A percentile compares a stretch with the other conserved stretches of the same genome.
Evolutionary conservation across 2,329 filamentous ascomycete genomes (phyloP).

Genomic region (Huntiella savannae): DNA sequence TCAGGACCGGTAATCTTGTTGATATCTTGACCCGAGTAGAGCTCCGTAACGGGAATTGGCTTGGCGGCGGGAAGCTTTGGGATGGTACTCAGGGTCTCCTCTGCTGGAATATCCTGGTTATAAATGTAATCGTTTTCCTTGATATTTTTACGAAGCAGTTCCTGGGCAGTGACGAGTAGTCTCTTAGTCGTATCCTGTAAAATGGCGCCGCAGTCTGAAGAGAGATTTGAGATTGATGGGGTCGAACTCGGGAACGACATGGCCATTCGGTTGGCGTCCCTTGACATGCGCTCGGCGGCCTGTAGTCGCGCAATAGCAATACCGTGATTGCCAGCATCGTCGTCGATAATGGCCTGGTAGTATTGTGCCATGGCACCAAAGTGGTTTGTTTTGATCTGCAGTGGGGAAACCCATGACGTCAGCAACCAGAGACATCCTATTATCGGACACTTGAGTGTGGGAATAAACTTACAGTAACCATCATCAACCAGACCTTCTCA

Average conservation of each 20-base stretch:
- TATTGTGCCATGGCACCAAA: slow-evolving; percentile 79
- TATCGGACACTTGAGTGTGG: not conserved
- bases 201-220: slow-evolving; percentile 54
- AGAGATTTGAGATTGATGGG: slow-evolving; percentile 65
- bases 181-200: slow-evolving; percentile 70
- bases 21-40: slow-evolving; percentile 94
- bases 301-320: slow-evolving; percentile 67
- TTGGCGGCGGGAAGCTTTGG: slow-evolving; percentile 89
- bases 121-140: slow-evolving; percentile 99
- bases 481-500: slow-evolving; percentile 77
- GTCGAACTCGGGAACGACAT: slow-evolving; percentile 64
- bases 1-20: slow-evolving; percentile 92
- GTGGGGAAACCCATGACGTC: slow-evolving; percentile 1
- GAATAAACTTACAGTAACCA: slow-evolving; percentile 47
- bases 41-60: slow-evolving; percentile 86
- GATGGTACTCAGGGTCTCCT: slow-evolving; percentile 63
- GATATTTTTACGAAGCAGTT: slow-evolving; percentile 53
- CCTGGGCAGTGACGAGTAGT: slow-evolving; percentile 62
- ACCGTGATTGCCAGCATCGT: slow-evolving; percentile 74
- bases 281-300: slow-evolving; percentile 57
- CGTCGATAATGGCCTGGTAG: slow-evolving; percentile 79
- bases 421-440: not conserved
- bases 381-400: slow-evolving; percentile 56
- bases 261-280: slow-evolving; percentile 58
- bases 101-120: slow-evolving; percentile 74